A percentile compares a stretch with the other conserved stretches of the same genome.
Conservation (phyloP, 257 asterid genomes). For the Nicotiana obtusifolia region DNA sequence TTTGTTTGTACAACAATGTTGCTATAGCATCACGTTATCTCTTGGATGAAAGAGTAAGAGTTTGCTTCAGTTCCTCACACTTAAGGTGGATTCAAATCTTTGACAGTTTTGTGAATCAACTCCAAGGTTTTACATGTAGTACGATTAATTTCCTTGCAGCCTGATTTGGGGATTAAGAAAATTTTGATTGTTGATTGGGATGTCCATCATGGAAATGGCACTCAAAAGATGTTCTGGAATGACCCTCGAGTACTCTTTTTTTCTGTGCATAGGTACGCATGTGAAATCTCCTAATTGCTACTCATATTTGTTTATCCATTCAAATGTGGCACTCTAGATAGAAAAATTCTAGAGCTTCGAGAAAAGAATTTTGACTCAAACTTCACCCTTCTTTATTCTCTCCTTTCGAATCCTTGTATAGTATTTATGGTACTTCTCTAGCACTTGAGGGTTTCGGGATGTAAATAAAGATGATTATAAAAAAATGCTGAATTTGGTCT, state of each 20-base stretch:
- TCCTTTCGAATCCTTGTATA: neutral
- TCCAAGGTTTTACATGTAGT: neutral
- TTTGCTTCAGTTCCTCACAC: constrained; percentile 14
- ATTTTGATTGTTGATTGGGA: constrained; percentile 97
- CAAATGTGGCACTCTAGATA: neutral
- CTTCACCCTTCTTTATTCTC: neutral
- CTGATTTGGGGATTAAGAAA: constrained; percentile 70
- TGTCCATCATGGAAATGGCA: constrained; percentile 98
- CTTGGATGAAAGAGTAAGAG: constrained; percentile 72
- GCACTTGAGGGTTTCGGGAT: neutral
- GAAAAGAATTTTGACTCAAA: neutral
- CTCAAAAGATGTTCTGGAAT: constrained; percentile 83
- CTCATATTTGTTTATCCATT: neutral
- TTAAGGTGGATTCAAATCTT: constrained; percentile 9
- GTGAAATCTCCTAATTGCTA: neutral
- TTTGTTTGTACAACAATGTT: constrained; percentile 88
- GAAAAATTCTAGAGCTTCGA: neutral
- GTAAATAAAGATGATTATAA: neutral
- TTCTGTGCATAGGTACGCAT: constrained; percentile 87
- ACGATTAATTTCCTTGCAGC: constrained; percentile 30
- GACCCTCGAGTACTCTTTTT: constrained; percentile 90
- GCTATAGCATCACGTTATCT: constrained; percentile 75
- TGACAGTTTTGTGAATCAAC: neutral
- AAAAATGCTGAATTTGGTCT: neutral
- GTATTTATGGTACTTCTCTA: neutral